Percentiles rank a stretch among this genome's conserved stretches.
Evolutionary conservation across 208 protist genomes (phyloP).

Genomic region (Leishmania guyanensis): DNA sequence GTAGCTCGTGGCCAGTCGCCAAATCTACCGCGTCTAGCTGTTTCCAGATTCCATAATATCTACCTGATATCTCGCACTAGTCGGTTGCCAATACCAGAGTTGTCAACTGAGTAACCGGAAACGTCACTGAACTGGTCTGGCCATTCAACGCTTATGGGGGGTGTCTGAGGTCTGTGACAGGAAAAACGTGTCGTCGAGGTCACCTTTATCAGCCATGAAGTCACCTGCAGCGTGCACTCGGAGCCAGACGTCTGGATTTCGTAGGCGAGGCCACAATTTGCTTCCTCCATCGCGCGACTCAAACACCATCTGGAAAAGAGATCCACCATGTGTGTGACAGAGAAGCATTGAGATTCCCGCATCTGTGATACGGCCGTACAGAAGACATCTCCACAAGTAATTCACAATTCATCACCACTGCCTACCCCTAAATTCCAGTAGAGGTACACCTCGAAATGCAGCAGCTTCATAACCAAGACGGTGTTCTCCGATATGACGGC

Average conservation of each 20-base stretch:
- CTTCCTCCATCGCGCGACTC: constrained; percentile 40
- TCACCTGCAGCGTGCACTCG: neutral
- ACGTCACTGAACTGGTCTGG: constrained; percentile 13
- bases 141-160: constrained; percentile 24
- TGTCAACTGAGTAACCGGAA: constrained; percentile 27
- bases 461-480: constrained; percentile 33
- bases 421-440: constrained; percentile 3
- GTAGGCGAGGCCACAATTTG: constrained; percentile 35
- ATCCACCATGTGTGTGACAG: constrained; percentile 23
- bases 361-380: constrained; percentile 42
- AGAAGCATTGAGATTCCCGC: constrained; percentile 36
- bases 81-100: neutral
- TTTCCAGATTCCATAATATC: constrained; percentile 27
- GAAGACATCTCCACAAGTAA: neutral
- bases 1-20: constrained; percentile 16
- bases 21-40: constrained; percentile 34
- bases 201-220: neutral
- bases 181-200: constrained; percentile 7
- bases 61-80: neutral
- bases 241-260: constrained; percentile 5
- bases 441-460: constrained; percentile 17
- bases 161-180: neutral
- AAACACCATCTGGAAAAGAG: constrained; percentile 26
- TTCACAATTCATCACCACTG: too few relatives aligned
- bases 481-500: constrained; percentile 37